These are phyloP conservation scores for Ormosia emarginata DNA, from an alignment of 306 rosid genomes.

Conservation along the genomic window DNA sequence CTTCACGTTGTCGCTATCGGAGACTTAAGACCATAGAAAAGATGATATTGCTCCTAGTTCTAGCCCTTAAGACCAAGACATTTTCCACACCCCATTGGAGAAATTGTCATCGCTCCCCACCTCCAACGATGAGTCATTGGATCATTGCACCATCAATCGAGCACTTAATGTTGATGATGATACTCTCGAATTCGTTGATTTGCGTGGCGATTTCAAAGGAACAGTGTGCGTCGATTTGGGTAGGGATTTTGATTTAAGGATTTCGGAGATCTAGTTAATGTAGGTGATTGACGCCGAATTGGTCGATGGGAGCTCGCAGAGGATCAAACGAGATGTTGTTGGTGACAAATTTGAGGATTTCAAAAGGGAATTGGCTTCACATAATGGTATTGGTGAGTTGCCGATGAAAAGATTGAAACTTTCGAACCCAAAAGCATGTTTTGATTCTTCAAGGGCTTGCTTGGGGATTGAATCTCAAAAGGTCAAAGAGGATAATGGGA, in stretches of 20 bases:
- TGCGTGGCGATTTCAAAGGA: not conserved
- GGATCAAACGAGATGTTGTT: not conserved
- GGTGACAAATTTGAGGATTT: not conserved
- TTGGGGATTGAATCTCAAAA: not conserved
- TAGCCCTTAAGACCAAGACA: not conserved
- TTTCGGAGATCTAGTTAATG: not conserved
- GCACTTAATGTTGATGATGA: not conserved
- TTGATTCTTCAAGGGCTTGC: not conserved
- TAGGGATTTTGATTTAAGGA: conserved; percentile 35
- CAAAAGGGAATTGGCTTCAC: not conserved
- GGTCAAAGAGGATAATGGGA: not conserved
- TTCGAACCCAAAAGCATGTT: not conserved
- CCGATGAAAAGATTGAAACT: conserved; percentile 20
- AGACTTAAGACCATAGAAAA: not conserved
- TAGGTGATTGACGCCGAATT: not conserved
- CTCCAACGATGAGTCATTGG: not conserved
- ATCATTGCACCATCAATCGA: not conserved
- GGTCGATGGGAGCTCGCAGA: not conserved
- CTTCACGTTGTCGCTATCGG: conserved; percentile 23
- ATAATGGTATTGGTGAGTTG: not conserved
- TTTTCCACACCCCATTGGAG: conserved; percentile 43
- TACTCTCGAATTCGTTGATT: not conserved
- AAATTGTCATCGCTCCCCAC: not conserved
- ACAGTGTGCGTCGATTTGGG: conserved; percentile 25
- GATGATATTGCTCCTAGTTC: not conserved